Evolutionary conservation across 768 basidiomycete genomes (phyloP).

Genomic region (Boletus eberwhitei): DNA sequence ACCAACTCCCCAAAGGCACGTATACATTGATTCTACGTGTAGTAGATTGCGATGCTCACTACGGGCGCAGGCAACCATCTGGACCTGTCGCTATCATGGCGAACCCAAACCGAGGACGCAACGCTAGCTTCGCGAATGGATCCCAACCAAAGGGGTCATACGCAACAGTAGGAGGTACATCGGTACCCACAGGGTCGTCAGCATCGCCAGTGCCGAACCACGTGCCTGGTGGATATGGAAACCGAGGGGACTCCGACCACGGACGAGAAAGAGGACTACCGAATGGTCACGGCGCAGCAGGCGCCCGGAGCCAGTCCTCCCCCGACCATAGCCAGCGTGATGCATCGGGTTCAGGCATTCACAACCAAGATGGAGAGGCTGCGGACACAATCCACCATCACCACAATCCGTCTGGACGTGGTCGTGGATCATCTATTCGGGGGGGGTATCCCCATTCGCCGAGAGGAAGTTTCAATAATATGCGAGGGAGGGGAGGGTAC

Average conservation of each 20-base stretch:
- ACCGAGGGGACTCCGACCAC: background rate
- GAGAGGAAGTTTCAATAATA: conserved; percentile 21
- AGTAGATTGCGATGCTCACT: background rate
- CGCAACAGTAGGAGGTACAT: conserved; percentile 3
- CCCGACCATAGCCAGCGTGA: background rate
- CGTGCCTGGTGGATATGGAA: background rate
- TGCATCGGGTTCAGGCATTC: background rate
- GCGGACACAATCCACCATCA: background rate
- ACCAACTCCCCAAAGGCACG: conserved; percentile 40
- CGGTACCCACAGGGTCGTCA: background rate
- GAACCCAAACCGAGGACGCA: conserved; percentile 60
- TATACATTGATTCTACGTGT: background rate
- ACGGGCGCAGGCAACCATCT: conserved; percentile 29
- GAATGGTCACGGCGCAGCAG: conserved; percentile 7
- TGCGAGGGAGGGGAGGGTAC: conserved; percentile 37
- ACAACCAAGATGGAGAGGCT: conserved; percentile 3
- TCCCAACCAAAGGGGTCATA: conserved; percentile 7
- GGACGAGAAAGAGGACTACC: conserved; percentile 8
- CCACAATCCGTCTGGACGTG: conserved; percentile 21
- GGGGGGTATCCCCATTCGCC: conserved; percentile 23
- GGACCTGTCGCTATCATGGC: conserved; percentile 68
- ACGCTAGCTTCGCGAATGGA: conserved; percentile 15
- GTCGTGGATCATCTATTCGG: conserved; percentile 28
- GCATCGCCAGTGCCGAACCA: background rate
- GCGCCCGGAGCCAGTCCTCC: background rate